phyloP scores from a whole-genome alignment of 495 filamentous ascomycete genomes.

The Elasticomyces elasticus region DNA sequence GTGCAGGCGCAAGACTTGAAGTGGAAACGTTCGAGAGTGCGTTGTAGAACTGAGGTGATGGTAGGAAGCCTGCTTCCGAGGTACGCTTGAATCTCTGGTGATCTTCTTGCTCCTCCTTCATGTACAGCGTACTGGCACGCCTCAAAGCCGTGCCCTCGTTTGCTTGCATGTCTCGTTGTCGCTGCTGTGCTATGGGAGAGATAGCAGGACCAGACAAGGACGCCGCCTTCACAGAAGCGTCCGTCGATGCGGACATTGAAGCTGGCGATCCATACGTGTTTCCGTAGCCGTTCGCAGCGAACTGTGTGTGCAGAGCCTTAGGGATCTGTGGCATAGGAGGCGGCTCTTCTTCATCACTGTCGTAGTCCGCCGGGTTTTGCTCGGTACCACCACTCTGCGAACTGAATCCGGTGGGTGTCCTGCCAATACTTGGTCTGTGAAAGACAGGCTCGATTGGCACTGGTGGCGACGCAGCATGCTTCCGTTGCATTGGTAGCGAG shows the following conservation, averaged over 20 bases:
- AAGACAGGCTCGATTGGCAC: background rate
- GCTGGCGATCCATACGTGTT: background rate
- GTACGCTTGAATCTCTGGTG: background rate
- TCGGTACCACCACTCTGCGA: background rate
- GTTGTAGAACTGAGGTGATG: conserved; percentile 9
- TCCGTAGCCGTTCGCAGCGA: background rate
- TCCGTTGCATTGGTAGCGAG: conserved; percentile 7
- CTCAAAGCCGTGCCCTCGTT: conserved; percentile 10
- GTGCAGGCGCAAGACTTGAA: background rate
- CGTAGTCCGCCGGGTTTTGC: background rate
- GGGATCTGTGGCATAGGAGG: background rate
- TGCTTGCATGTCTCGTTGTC: conserved; percentile 6
- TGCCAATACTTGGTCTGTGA: conserved; percentile 6
- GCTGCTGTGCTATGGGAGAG: background rate
- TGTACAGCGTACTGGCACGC: conserved; percentile 7
- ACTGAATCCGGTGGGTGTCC: conserved; percentile 7
- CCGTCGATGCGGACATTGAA: background rate
- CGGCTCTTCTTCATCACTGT: background rate
- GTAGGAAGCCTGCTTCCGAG: background rate
- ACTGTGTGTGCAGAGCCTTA: background rate
- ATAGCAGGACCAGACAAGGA: background rate
- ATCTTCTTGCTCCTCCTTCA: background rate
- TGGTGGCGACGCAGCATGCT: conserved; percentile 4
- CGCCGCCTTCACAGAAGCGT: background rate
- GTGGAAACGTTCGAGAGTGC: conserved; percentile 2